Base-by-base conservation (phyloP, 2,329 filamentous ascomycete species). In the Penicillium concentricum region DNA sequence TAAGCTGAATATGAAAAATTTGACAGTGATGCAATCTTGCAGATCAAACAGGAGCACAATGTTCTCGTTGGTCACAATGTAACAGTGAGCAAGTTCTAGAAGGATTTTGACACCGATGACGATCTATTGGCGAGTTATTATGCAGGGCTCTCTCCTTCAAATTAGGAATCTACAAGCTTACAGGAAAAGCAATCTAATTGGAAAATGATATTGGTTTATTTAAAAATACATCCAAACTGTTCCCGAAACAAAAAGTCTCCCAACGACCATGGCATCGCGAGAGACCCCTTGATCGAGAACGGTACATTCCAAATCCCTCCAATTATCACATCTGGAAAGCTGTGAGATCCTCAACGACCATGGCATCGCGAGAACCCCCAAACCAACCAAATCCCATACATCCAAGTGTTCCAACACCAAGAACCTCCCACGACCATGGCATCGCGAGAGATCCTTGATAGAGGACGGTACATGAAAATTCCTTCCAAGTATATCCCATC, bases 181-280 rank as follows among this genome's bases (percentile, higher is more conserved):
- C 42, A 5, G n/a, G 10, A 20, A 4, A 32, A 7, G n/a, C 10
- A 45, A 16, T 16, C 12, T 26, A 32, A 45, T 4, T 20, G 12
- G 13, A 32, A 18, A 45, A 20, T 20, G 15, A 35, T 32, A 20
- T n/a, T 9, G 15, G 5, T 51, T 24, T 0, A 6, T 24, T 44
- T 24, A 3, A 44, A 26, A 13, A 32, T 50, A 50, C 28, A 28
- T 51, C 7, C 9, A 20, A 41, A 18, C 4, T 16, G 18, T 43
- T 22, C 6, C 16, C 20, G 16, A 35, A 13, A 26, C 5, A 15
- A 34, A 18, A 7, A 43, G 20, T 18, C 49, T 35, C 49, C 20
- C 39, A 20, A 44, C 49, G 39, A 51, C 10, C 39, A 51, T 51
- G 49, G 49, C 49, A 18, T 51, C 49, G 38, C 49, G 15, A 18